Conservation (phyloP, 345 rosid genomes). For the Rhodomyrtus tomentosa region DNA sequence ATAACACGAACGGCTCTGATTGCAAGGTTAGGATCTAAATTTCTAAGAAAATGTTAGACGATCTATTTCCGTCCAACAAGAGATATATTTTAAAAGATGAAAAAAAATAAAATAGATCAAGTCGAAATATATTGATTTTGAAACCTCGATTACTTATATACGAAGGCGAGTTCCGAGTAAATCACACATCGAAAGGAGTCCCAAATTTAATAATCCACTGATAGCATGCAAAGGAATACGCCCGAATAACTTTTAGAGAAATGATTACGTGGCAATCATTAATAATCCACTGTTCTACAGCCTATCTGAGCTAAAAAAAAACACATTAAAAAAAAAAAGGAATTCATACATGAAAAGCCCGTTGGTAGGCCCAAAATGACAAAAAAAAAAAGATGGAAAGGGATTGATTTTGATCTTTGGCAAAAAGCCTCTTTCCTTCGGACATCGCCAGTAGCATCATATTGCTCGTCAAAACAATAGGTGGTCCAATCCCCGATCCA, state of each 20-base stretch:
- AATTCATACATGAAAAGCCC: fast-evolving
- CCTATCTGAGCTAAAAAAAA: no score
- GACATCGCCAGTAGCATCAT: background rate
- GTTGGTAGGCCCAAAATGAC: background rate
- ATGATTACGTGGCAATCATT: no score
- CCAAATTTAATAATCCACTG: fast-evolving
- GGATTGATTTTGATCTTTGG: background rate
- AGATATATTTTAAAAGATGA: no score
- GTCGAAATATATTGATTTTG: background rate
- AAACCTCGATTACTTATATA: background rate
- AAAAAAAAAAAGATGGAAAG: background rate
- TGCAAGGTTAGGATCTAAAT: no score
- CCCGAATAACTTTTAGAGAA: background rate
- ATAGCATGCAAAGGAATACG: background rate
- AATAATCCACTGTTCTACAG: no score
- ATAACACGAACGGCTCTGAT: no score
- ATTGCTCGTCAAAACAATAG: background rate
- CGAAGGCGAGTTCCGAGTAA: background rate
- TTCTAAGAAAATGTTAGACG: no score
- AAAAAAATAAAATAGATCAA: background rate
- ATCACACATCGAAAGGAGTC: background rate
- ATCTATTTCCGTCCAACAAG: no score
- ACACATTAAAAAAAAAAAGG: background rate
- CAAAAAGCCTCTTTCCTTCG: background rate
- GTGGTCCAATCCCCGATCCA: background rate